Evolutionary conservation across 306 rosid genomes (phyloP).

Genomic region (Castanospermum australe): DNA sequence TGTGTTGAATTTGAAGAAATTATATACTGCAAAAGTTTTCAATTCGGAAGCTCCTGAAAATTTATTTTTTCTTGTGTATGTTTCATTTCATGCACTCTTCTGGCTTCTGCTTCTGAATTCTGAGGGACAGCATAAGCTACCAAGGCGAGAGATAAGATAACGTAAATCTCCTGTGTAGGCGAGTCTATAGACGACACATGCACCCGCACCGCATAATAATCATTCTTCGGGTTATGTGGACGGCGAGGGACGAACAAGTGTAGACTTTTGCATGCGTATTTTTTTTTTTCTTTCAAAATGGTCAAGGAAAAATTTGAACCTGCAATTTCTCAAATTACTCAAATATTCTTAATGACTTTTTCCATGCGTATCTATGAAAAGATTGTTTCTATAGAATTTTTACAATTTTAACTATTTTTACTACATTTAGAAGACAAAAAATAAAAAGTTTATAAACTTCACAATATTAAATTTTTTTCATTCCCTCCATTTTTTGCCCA

Average conservation of each 20-base stretch:
- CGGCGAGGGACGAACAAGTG: neutral
- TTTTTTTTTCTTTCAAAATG: too few relatives aligned
- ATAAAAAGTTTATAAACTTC: too few relatives aligned
- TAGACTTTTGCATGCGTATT: neutral
- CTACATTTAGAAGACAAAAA: too few relatives aligned
- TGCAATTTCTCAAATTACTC: too few relatives aligned
- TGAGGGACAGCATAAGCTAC: neutral
- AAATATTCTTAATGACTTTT: too few relatives aligned
- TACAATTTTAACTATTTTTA: too few relatives aligned
- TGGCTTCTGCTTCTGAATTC: neutral
- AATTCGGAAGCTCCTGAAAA: slow-evolving; percentile 1
- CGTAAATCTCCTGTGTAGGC: neutral
- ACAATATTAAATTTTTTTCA: too few relatives aligned
- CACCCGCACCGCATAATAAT: neutral
- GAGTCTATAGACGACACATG: neutral
- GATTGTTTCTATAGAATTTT: too few relatives aligned
- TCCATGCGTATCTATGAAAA: too few relatives aligned
- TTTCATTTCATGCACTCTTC: slow-evolving; percentile 17
- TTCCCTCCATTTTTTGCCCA: too few relatives aligned
- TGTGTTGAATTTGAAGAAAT: neutral
- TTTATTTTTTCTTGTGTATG: neutral
- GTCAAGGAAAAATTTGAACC: too few relatives aligned
- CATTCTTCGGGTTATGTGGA: neutral
- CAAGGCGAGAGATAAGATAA: slow-evolving; percentile 9
- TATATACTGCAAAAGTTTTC: neutral